phyloP scores from a whole-genome alignment of 169 alveolate species.

The Cryptosporidium bovis region DNA sequence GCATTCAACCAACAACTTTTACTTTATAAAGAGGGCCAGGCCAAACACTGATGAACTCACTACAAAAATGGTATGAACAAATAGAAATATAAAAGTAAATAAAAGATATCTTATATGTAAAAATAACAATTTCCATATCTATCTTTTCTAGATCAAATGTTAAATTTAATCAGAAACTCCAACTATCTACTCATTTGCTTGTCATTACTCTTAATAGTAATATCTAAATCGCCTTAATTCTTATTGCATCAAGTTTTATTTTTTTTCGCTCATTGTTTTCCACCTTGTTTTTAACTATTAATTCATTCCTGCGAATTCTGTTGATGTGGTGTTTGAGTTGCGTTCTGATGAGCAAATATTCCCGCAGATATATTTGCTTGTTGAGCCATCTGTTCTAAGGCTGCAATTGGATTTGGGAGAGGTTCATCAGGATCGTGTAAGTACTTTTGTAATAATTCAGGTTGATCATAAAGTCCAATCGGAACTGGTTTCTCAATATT shows the following conservation, averaged over 20 bases:
- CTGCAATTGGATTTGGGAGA: slow-evolving; percentile 60
- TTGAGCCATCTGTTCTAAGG: slow-evolving; percentile 69
- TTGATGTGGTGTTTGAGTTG: slow-evolving; percentile 23
- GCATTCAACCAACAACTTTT: too few species aligned
- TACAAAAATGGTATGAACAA: too few species aligned
- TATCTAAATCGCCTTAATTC: not conserved
- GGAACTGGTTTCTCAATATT: slow-evolving; percentile 92
- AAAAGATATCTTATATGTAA: not conserved
- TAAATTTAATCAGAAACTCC: too few species aligned
- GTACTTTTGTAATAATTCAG: slow-evolving; percentile 62
- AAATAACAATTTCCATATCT: too few species aligned
- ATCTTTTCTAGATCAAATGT: too few species aligned
- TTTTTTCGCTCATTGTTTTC: not conserved
- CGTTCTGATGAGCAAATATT: slow-evolving; percentile 18
- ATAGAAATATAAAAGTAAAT: not conserved
- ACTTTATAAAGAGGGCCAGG: too few species aligned
- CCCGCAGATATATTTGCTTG: slow-evolving; percentile 52
- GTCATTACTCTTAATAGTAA: too few species aligned
- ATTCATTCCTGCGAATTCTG: not conserved
- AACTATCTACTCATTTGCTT: too few species aligned
- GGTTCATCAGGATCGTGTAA: slow-evolving; percentile 71
- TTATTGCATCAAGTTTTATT: not conserved
- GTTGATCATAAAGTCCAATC: slow-evolving; percentile 74
- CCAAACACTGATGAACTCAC: too few species aligned
- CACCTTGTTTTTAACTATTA: not conserved